Percentiles rank a stretch among this genome's conserved stretches.
Evolutionary conservation across 164 flowering plant species (phyloP).

Genomic region (Chimonanthus salicifolius): DNA sequence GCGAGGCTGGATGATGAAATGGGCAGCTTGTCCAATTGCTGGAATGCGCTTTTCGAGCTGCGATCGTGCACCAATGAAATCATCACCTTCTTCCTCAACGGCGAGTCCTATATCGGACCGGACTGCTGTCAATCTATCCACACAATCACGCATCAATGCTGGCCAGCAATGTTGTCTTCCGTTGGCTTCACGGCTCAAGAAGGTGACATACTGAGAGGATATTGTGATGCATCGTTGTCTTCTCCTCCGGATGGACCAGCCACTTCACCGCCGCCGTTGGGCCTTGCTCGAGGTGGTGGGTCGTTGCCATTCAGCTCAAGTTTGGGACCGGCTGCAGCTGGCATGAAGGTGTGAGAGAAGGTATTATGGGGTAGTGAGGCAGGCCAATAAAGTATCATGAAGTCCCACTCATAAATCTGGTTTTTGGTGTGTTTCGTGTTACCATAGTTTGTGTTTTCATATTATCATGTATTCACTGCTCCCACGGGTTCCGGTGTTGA

Average conservation of each 20-base stretch:
- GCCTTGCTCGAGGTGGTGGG: neutral
- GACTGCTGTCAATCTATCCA: slow-evolving; percentile 18
- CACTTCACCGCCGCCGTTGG: neutral
- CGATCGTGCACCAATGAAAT: too few species aligned
- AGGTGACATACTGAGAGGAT: slow-evolving; percentile 17
- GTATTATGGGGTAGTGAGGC: too few species aligned
- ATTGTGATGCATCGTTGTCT: slow-evolving; percentile 15
- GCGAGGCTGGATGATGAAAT: too few species aligned
- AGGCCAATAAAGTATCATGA: too few species aligned
- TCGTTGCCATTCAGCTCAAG: neutral
- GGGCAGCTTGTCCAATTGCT: neutral
- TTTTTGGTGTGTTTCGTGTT: too few species aligned
- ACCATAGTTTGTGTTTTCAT: too few species aligned
- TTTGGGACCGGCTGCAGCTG: neutral
- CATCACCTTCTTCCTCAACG: too few species aligned
- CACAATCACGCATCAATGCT: slow-evolving; percentile 15
- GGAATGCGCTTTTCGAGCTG: too few species aligned
- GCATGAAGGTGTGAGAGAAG: neutral
- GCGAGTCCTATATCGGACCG: slow-evolving; percentile 8
- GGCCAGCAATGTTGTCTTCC: slow-evolving; percentile 19
- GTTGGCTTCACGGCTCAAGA: slow-evolving; percentile 22
- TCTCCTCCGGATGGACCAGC: neutral
- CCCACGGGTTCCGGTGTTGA: too few species aligned
- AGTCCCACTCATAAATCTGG: too few species aligned
- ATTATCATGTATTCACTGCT: too few species aligned